phyloP scores from a whole-genome alignment of 164 flowering plant genomes.

The Magnolia changhungtana region DNA sequence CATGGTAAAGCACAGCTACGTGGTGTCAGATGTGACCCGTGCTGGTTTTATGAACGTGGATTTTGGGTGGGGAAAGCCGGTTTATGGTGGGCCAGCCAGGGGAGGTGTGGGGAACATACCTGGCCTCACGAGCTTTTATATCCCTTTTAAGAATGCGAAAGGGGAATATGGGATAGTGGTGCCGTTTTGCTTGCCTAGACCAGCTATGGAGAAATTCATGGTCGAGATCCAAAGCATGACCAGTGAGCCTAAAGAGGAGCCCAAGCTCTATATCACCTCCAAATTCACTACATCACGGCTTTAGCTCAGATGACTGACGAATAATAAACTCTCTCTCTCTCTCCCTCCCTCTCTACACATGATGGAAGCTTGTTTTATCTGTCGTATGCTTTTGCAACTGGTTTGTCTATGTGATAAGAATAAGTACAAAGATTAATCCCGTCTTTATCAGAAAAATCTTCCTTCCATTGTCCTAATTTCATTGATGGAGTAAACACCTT shows the following conservation, averaged over 20 bases:
- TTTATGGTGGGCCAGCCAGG: slow-evolving; percentile 47
- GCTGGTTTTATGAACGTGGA: slow-evolving; percentile 42
- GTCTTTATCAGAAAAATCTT: no score
- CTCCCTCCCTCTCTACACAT: no score
- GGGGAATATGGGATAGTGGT: slow-evolving; percentile 55
- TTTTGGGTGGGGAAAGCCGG: slow-evolving; percentile 20
- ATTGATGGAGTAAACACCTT: no score
- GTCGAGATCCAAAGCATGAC: slow-evolving; percentile 24
- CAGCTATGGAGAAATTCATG: slow-evolving; percentile 47
- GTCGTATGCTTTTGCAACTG: no score
- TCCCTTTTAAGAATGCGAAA: slow-evolving; percentile 23
- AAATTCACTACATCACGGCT: background rate
- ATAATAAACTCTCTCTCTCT: no score
- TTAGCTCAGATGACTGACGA: background rate
- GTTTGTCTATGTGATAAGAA: no score
- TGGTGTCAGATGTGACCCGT: slow-evolving; percentile 48
- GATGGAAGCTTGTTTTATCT: no score
- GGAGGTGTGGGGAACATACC: slow-evolving; percentile 42
- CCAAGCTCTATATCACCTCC: background rate
- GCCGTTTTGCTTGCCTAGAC: slow-evolving; percentile 45
- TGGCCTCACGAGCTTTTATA: slow-evolving; percentile 39
- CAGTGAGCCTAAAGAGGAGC: background rate
- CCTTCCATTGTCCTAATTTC: no score
- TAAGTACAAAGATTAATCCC: no score
- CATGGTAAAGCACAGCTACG: slow-evolving; percentile 30